Conservation (phyloP, 2,329 filamentous ascomycete genomes). For the Hypoxylon sp. region DNA sequence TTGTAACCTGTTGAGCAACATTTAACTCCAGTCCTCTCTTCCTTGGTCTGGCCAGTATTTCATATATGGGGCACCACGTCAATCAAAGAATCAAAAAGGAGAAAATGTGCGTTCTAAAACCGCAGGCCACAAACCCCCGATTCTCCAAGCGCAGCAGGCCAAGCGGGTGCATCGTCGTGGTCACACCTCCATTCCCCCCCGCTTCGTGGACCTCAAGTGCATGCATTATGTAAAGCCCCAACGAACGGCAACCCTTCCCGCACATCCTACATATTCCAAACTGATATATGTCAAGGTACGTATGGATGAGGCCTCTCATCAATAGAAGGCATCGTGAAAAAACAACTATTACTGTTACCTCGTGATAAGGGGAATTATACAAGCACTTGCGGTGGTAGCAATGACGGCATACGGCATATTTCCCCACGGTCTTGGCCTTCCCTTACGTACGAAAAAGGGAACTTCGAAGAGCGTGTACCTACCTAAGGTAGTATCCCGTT, state of each 20-base stretch:
- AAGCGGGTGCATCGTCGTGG: slow-evolving; percentile 30
- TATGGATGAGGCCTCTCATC: too few relatives aligned
- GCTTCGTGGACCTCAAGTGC: slow-evolving; percentile 24
- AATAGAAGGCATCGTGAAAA: slow-evolving; percentile 14
- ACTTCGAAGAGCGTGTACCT: slow-evolving; percentile 19
- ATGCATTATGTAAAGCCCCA: slow-evolving; percentile 31
- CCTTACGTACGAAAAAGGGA: slow-evolving; percentile 14
- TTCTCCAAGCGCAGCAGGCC: slow-evolving; percentile 19
- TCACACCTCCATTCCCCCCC: slow-evolving; percentile 35
- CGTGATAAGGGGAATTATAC: slow-evolving; percentile 1
- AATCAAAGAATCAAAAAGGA: slow-evolving; percentile 12
- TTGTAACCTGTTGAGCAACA: not conserved
- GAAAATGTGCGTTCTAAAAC: slow-evolving; percentile 15
- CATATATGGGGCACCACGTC: slow-evolving; percentile 5
- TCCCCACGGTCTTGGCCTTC: slow-evolving; percentile 35
- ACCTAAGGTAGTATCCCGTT: slow-evolving; percentile 19
- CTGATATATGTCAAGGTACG: not conserved
- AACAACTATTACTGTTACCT: not conserved
- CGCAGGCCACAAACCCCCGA: slow-evolving; percentile 17
- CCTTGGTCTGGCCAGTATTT: slow-evolving; percentile 13
- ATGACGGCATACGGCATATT: slow-evolving; percentile 38
- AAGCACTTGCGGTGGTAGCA: slow-evolving; percentile 1
- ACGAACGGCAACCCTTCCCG: slow-evolving; percentile 16
- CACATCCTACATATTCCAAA: not conserved
- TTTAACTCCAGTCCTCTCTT: slow-evolving; percentile 1